phyloP scores from a whole-genome alignment of 129 eudicot genomes.

The Lactuca sativa region DNA sequence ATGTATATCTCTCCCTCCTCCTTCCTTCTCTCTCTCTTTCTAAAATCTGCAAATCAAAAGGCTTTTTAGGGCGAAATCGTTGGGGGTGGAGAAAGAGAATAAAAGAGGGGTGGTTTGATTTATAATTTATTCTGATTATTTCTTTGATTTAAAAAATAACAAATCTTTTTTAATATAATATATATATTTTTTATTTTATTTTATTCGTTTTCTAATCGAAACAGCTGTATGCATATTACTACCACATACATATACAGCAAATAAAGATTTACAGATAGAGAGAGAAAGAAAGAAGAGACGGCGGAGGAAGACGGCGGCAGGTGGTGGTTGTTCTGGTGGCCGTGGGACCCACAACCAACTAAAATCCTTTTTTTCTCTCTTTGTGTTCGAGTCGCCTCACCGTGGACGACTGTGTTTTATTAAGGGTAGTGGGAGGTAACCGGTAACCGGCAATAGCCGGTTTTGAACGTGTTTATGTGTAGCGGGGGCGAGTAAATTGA shows the following conservation, averaged over 20 bases:
- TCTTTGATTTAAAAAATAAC: constrained; percentile 4
- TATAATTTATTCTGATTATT: constrained; percentile 24
- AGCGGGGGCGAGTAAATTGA: neutral
- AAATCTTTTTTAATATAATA: constrained; percentile 18
- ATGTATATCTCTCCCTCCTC: neutral
- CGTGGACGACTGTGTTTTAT: constrained; percentile 37
- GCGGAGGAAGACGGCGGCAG: constrained; percentile 6
- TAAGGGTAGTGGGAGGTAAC: constrained; percentile 23
- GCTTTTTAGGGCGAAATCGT: constrained; percentile 42
- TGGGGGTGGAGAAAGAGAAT: constrained; percentile 24
- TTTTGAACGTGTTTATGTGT: constrained; percentile 45
- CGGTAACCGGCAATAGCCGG: constrained; percentile 42
- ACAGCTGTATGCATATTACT: constrained; percentile 21
- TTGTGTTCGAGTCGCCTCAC: constrained; percentile 41
- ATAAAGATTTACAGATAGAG: constrained; percentile 3
- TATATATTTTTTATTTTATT: neutral
- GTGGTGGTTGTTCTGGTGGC: constrained; percentile 31
- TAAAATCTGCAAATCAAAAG: constrained; percentile 49
- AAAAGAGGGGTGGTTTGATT: constrained; percentile 13
- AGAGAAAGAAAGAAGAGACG: constrained; percentile 22
- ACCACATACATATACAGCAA: constrained; percentile 9
- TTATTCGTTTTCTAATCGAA: constrained; percentile 18
- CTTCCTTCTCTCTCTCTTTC: constrained; percentile 27
- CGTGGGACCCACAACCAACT: constrained; percentile 38
- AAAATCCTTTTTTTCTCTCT: constrained; percentile 16